Evolutionary conservation across 371 early-diverging fungal genomes (phyloP).

Genomic region (Rhizopus sp.): DNA sequence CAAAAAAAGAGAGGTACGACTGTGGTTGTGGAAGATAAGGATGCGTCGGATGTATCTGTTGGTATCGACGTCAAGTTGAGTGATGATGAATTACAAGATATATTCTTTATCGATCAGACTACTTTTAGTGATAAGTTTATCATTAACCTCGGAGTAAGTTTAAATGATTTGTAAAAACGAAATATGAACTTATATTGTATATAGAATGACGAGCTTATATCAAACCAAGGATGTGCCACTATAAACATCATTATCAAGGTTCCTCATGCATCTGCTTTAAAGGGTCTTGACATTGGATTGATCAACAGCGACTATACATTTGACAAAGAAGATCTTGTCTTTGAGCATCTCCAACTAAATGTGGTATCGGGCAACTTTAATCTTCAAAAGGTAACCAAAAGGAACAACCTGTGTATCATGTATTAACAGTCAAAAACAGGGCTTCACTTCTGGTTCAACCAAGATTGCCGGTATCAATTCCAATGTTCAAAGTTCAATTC

Average conservation of each 20-base stretch:
- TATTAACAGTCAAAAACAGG: background rate
- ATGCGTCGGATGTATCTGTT: background rate
- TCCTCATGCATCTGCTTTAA: conserved; percentile 5
- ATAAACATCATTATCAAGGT: conserved; percentile 11
- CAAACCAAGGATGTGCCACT: background rate
- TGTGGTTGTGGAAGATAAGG: background rate
- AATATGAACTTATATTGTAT: background rate
- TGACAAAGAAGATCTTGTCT: background rate
- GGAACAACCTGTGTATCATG: background rate
- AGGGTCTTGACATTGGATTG: background rate
- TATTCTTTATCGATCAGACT: conserved; percentile 12
- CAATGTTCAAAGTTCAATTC: conserved; percentile 1
- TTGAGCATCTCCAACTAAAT: conserved; percentile 8
- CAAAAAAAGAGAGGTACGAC: background rate
- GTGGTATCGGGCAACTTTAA: conserved; percentile 10
- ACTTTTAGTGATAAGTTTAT: background rate
- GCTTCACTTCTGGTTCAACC: conserved; percentile 6
- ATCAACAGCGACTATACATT: conserved; percentile 1
- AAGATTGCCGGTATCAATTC: conserved; percentile 6
- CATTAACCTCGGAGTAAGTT: conserved; percentile 7
- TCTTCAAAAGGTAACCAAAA: conserved; percentile 8
- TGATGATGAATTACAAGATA: conserved; percentile 11
- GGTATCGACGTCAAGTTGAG: conserved; percentile 10
- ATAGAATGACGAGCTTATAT: background rate
- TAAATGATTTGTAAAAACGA: too few relatives aligned